Evolutionary conservation across 768 basidiomycete species (phyloP), one percentile per base, ranked within the genome.

Genomic region (Favolaschia claudopus): DNA sequence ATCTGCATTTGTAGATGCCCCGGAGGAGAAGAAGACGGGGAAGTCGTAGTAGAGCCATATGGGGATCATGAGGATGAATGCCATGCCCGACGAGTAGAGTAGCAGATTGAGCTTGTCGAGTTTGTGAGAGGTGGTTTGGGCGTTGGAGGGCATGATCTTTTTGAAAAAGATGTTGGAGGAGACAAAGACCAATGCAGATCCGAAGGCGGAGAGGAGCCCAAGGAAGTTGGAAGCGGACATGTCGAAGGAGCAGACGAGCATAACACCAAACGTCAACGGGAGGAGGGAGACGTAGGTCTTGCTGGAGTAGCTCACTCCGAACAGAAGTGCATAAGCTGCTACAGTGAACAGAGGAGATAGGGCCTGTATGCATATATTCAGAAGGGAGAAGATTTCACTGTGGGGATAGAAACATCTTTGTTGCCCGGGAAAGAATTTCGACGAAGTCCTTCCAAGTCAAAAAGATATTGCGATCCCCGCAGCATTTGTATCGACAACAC

Each of bases 121-220:
- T 74, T 94, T 95, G 71, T 91, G 90, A 4, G 84, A 75, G 1
- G 80, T 74, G 56, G 69, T 69, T 50, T 77, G 67, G 19, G 76
- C 69, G 49, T 81, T 81, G 8, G 84, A 81, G 2, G 97, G 97
- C 85, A 99, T 90, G 62, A 99, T 89, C 80, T 96, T 99, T 78
- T 99, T 99, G 85, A 96, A 98, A 74, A 96, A 97, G 67, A 99
- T 99, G 76, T 99, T 99, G 63, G 95, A 96, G 66, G 91, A 91
- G 62, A 99, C 97, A 72, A 99, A 99, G 64, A 99, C 89, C 56
- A 99, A 77, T 28, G 97, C 97, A 12, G 95, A 97, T 15, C 96
- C 96, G 69, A 99, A 95, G 4, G 97, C 96, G 73, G 93, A 97
- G 25, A 97, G 77, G n/a, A 99, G 76, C 13, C 97, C 97, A 25